These are phyloP conservation scores for Filobasidium uniguttulatum DNA, from an alignment of 1,284 basidiomycete species.

Conservation along the genomic window DNA sequence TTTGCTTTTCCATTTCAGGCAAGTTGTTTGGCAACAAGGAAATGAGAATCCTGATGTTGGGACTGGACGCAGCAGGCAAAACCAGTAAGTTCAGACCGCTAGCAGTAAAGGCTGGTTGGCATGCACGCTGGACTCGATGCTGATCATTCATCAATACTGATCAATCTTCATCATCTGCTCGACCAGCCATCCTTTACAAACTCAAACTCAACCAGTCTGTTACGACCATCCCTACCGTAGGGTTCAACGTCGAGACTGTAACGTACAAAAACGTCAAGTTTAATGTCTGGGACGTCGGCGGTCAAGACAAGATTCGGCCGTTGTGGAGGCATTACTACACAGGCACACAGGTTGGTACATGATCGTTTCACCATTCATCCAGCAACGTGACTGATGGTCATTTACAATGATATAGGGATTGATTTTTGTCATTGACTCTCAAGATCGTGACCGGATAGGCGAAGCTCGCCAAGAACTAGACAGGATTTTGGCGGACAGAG, in stretches of 20 bases:
- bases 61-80: conserved; percentile 90
- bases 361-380: neutral
- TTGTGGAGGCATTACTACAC: conserved; percentile 95
- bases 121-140: neutral
- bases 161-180: neutral
- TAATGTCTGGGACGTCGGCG: conserved; percentile 99
- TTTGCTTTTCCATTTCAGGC: conserved; percentile 22
- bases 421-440: conserved; percentile 51
- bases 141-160: neutral
- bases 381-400: neutral
- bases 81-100: conserved; percentile 47
- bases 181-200: conserved; percentile 91
- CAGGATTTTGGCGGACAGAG: conserved; percentile 87
- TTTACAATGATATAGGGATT: conserved; percentile 38
- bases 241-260: conserved; percentile 99
- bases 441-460: conserved; percentile 88
- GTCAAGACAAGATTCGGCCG: conserved; percentile 96
- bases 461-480: conserved; percentile 95
- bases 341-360: conserved; percentile 37
- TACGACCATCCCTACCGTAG: conserved; percentile 87
- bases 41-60: conserved; percentile 58
- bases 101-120: neutral
- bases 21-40: conserved; percentile 51
- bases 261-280: conserved; percentile 99
- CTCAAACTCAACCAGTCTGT: conserved; percentile 98